Evolutionary conservation across 1,139 yeast species (phyloP).

Genomic region (Protomyces gravidus): DNA sequence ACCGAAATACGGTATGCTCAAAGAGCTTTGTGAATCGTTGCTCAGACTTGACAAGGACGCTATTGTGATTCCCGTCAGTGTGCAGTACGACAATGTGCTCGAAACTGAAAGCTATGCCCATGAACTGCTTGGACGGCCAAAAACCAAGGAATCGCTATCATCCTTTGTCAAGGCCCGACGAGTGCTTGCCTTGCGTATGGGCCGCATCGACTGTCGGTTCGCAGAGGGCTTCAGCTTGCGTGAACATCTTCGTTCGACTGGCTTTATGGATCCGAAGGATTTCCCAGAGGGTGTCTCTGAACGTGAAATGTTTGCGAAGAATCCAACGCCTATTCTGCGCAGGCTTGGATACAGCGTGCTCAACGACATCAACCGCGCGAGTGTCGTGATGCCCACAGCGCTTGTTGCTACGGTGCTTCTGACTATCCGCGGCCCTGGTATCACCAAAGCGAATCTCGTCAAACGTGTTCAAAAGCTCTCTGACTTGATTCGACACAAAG

Average conservation of each 20-base stretch:
- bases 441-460: slow-evolving; percentile 41
- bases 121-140: slow-evolving; percentile 59
- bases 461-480: slow-evolving; percentile 43
- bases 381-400: slow-evolving; percentile 48
- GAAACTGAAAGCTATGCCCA: slow-evolving; percentile 61
- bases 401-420: slow-evolving; percentile 45
- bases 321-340: slow-evolving; percentile 39
- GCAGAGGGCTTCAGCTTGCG: slow-evolving; percentile 46
- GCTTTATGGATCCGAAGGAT: slow-evolving; percentile 36
- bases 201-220: slow-evolving; percentile 46
- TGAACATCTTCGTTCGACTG: slow-evolving; percentile 37
- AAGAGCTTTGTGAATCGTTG: slow-evolving; percentile 43
- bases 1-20: slow-evolving; percentile 63
- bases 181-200: slow-evolving; percentile 42
- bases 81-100: slow-evolving; percentile 63
- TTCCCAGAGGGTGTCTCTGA: slow-evolving; percentile 30
- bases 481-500: slow-evolving; percentile 40
- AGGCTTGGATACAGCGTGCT: slow-evolving; percentile 45
- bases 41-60: slow-evolving; percentile 46
- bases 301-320: slow-evolving; percentile 28
- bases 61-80: slow-evolving; percentile 55
- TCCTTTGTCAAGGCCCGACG: slow-evolving; percentile 43
- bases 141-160: slow-evolving; percentile 45
- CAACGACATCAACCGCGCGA: slow-evolving; percentile 44
- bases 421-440: slow-evolving; percentile 44